Conservation (phyloP, 768 basidiomycete genomes). For the Amanita phalloides region DNA sequence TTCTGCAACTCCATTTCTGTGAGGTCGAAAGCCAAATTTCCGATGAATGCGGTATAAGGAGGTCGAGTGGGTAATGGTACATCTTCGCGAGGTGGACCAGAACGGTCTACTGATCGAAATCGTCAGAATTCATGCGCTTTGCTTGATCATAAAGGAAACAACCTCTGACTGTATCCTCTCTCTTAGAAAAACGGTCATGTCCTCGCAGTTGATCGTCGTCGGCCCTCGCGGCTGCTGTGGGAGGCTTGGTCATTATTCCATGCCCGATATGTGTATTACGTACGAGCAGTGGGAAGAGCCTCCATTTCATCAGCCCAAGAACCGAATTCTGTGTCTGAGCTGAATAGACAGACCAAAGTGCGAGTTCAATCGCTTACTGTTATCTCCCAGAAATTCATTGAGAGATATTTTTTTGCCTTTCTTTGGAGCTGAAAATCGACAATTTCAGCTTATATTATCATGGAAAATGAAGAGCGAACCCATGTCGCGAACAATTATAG, state of each 20-base stretch:
- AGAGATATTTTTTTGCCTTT: slow-evolving; percentile 90
- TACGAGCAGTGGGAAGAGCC: slow-evolving; percentile 84
- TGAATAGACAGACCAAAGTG: slow-evolving; percentile 9
- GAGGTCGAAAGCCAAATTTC: slow-evolving; percentile 91
- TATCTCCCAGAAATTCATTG: slow-evolving; percentile 87
- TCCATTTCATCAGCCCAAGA: slow-evolving; percentile 99
- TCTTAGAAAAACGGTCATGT: slow-evolving; percentile 44
- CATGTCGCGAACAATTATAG: background rate
- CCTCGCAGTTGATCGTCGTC: slow-evolving; percentile 52
- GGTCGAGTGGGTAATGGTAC: slow-evolving; percentile 91
- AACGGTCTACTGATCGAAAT: slow-evolving; percentile 8
- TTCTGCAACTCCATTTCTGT: slow-evolving; percentile 71
- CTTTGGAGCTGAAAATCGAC: slow-evolving; percentile 60
- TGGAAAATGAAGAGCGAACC: background rate
- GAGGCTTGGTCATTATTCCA: slow-evolving; percentile 10
- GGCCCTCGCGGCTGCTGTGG: slow-evolving; percentile 52
- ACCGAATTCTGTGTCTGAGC: slow-evolving; percentile 49
- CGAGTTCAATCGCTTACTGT: slow-evolving; percentile 37
- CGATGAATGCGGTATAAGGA: slow-evolving; percentile 94
- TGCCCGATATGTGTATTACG: slow-evolving; percentile 21
- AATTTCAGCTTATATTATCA: background rate
- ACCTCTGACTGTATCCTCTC: slow-evolving; percentile 47
- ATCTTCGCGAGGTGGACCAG: slow-evolving; percentile 66
- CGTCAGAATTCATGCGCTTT: background rate
- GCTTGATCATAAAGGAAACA: background rate